These are phyloP conservation scores for Priceomyces haplophilus DNA, from an alignment of 805 yeast species.

Conservation along the genomic window DNA sequence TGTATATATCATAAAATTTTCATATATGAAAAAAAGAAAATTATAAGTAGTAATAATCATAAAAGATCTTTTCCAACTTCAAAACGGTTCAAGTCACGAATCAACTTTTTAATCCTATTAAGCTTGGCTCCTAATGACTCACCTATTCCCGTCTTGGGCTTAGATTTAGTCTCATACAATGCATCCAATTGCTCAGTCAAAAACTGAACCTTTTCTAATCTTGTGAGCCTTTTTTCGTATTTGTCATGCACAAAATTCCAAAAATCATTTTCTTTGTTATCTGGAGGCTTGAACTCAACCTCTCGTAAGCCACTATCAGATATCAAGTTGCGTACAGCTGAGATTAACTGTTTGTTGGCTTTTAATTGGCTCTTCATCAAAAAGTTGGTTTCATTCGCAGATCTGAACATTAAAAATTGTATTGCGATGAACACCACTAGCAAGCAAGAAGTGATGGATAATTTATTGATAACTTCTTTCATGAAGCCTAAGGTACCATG, in stretches of 20 bases:
- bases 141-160: constrained; percentile 1
- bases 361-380: constrained; percentile 20
- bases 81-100: constrained; percentile 7
- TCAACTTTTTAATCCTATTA: constrained; percentile 8
- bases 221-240: constrained; percentile 15
- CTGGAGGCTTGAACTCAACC: neutral
- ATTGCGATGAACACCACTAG: constrained; percentile 17
- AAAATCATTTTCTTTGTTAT: constrained; percentile 10
- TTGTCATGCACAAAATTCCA: constrained; percentile 21
- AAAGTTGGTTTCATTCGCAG: constrained; percentile 20
- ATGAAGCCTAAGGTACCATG: constrained; percentile 1
- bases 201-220: constrained; percentile 18
- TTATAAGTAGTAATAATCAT: neutral
- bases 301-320: constrained; percentile 1
- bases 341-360: constrained; percentile 15
- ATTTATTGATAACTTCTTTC: constrained; percentile 9
- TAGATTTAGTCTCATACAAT: constrained; percentile 6
- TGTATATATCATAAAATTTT: constrained; percentile 8
- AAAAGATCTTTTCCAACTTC: constrained; percentile 6
- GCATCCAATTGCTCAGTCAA: constrained; percentile 16
- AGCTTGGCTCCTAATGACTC: constrained; percentile 5
- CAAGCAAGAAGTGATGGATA: constrained; percentile 15
- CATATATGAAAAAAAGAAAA: neutral
- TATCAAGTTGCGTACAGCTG: constrained; percentile 4
- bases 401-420: constrained; percentile 18